Evolutionary conservation across 306 rosid species (phyloP), one percentile per base, ranked within the genome.

Genomic region (Lagenaria siceraria): DNA sequence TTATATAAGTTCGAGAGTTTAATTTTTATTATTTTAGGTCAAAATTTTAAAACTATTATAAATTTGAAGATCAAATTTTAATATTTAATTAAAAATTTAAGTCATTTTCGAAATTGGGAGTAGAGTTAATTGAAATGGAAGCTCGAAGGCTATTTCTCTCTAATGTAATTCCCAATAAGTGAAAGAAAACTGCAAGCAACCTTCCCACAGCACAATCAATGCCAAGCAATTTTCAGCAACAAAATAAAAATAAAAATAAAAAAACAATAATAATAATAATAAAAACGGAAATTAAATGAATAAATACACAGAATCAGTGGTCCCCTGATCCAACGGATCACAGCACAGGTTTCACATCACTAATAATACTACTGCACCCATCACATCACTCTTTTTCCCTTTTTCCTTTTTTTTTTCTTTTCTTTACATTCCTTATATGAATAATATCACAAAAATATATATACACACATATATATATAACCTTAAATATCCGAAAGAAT

Each of bases 321-420:
- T 72, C 76, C 76, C 76, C 76, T 72, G 7, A 72, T 72, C 76
- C 76, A 72, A 72, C 76, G 76, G 76, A 72, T 72, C 76, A 49
- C 42, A 49, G 38, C 60, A 17, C 76, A 72, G 76, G 76, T 72
- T 72, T 72, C 76, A 48, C 60, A 72, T 72, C 35, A 72, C 17
- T 72, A 72, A 72, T 72, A 72, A 72, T 72, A 49, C 25, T 72
- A 72, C 75, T 43, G 75, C 75, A 43, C 56, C 19, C 75, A 69
- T 69, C 59, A 17, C 60, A 72, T 72, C 59, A 72, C 18, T 12
- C 54, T 0, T 5, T 36, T 17, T 33, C 17, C 15, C 1, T 35
- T 64, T 33, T 10, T 18, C 35, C 8, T 0, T 63, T 0, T 0
- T 11, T 64, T 31, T 31, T 15, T 9, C 14, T 8, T 63, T 63